Evolutionary conservation across 352 stramenopile genomes (phyloP), one percentile per base, ranked within the genome.

Genomic region (Phytophthora boehmeriae): DNA sequence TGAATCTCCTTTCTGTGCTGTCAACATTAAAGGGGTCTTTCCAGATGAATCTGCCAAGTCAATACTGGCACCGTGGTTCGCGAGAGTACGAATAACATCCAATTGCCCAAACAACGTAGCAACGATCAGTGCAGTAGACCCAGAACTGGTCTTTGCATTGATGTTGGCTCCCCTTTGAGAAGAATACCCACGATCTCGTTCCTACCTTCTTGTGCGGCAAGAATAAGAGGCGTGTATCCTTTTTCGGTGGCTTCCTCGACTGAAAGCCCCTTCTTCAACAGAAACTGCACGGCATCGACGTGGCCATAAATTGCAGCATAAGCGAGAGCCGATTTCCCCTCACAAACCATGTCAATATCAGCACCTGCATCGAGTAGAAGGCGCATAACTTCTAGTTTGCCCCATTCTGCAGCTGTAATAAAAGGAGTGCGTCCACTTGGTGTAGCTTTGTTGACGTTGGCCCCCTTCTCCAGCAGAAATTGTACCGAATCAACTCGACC

Each of bases 341-440:
- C 25, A 30, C 6, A 30, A 30, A 6, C 6, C 25, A 30, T 13
- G 4, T 68, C 59, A 55, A 47, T 8, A 2, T 47, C 34, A 17
- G 42, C 54, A 2, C 54, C 54, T 3, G 16, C 43, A 22, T 59
- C 27, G 6, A 59, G 8, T 14, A 59, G 38, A 28, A 50, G 10
- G 5, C 19, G 14, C 30, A 43, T 38, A 2, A n/a, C 23, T 30
- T 48, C 17, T 5, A 17, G 9, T 13, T 28, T 28, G 19, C 41
- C 51, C 36, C 8, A 19, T 23, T 34, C 14, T 20, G 25, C 38
- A 13, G 51, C 51, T 19, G 13, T 6, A 10, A 44, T 48, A 5
- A 59, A 27, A 30, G 36, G 8, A 20, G 36, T 59, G 8, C 32
- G 13, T 5, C 51, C 39, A 28, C 3, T 34, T n/a, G 13, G 25